Evolutionary conservation across 208 protist species (phyloP), one percentile per base, ranked within the genome.

Genomic region (Crithidia bombi): DNA sequence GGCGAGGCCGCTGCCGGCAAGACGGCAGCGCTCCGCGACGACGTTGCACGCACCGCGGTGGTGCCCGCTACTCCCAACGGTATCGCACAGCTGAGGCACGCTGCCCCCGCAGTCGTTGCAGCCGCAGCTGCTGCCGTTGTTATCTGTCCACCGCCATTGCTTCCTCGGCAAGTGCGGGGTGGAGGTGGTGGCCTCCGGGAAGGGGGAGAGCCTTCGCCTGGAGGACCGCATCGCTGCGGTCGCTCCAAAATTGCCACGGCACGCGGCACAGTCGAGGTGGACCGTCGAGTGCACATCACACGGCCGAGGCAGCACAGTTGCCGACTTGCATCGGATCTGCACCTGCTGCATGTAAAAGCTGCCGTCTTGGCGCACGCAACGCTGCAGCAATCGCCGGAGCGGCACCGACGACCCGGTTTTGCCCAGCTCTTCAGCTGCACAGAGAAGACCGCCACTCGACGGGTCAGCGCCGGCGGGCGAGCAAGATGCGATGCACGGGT

Each of bases 311-410:
- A 69, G 59, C 46, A 41, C 12, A 12, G 30, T 43, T 2, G 69
- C 69, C 0, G 52, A 25, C 35, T 65, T 65, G 44, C 61, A 75
- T 1, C 69, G 69, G 52, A 15, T 32, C 61, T 63, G 69, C 61
- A 69, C 17, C 41, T 57, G 52, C 51, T 69, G 58, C 1, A 75
- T 46, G 51, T 43, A 57, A 14, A 10, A 23, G 35, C 14, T 56
- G 28, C 61, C 52, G 43, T 56, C 28, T 32, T 36, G 52, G 10
- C 69, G 51, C 3, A 64, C 19, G n/a, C 59, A 47, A 26, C 30
- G 59, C 46, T 14, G 44, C 30, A 58, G n/a, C 38, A 30, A 30
- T 15, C 14, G 47, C 3, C 39, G 56, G 14, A 25, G 39, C 36
- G 56, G 33, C 7, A 33, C 52, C 0, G 7, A 43, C 52, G 52